Base-by-base conservation (phyloP, 176 grass and related monocot species). In the Musa itinerans region DNA sequence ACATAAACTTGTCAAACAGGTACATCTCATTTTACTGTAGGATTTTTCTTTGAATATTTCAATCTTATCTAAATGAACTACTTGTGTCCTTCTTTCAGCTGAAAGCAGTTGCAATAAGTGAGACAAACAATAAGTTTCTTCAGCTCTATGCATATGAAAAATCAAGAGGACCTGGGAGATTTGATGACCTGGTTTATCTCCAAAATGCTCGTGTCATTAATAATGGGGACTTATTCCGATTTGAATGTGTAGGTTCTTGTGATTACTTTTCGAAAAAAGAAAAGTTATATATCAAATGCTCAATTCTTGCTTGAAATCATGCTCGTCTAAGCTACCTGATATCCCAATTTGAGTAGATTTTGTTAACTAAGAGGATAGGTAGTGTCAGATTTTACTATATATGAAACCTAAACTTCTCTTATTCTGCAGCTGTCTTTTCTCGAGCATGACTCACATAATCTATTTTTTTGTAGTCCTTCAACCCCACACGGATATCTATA, bases 1-100 rank as follows among this genome's bases (percentile, higher is more conserved):
- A 80, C 89, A 93, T 74, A 93, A 99, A 94, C 78, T 94, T 27
- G 86, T 88, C 72, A 99, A 99, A 63, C 95, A 99, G 90, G 95
- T 89, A 80, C 48, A 23, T 14, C 63, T 51, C 63, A 65, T 14
- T 53, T 11, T 72, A 79, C 43, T 14, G 1, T 29, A 19, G 49
- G n/a, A 79, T 27, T 55, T 57, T 1, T 73, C 15, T 17, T 55
- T 54, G 11, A 15, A 56, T 27, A 6, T 55, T 56, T 14, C 13
- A 26, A n/a, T 26, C 13, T 57, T 20, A 15, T 24, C 21, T 5
- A 50, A 9, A 53, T 50, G 43, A 43, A 14, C 16, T 52, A 23
- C 34, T 43, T 26, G 21, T 12, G 23, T 26, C 20, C 4, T 26
- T 81, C 4, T 26, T 81, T 49, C 95, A 99, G 95, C 88, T 99